phyloP scores from a whole-genome alignment of 805 yeast genomes.

The Torulaspora gathmanii region DNA sequence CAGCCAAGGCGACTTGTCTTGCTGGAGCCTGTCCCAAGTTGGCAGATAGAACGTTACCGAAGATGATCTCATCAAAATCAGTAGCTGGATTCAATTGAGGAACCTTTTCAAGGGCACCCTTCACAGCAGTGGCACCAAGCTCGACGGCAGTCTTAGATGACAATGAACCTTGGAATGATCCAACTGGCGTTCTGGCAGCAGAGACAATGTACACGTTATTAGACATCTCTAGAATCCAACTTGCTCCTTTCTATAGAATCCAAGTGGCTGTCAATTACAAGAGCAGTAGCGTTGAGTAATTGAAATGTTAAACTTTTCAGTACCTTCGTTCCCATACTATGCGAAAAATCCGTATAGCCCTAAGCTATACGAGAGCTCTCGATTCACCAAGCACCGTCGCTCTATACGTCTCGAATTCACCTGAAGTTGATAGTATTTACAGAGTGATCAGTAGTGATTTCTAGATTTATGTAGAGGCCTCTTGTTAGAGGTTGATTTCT shows the following conservation, averaged over 20 bases:
- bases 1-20: constrained; percentile 88
- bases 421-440: neutral
- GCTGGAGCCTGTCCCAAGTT: constrained; percentile 97
- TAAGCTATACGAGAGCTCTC: neutral
- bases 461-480: neutral
- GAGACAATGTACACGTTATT: constrained; percentile 79
- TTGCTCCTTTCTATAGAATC: neutral
- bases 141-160: constrained; percentile 74
- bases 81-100: constrained; percentile 67
- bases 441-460: neutral
- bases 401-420: constrained; percentile 1
- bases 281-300: neutral
- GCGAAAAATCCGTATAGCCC: neutral
- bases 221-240: constrained; percentile 26
- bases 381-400: neutral
- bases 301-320: neutral
- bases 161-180: constrained; percentile 84
- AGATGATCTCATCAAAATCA: constrained; percentile 81
- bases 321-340: neutral
- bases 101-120: constrained; percentile 76
- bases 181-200: constrained; percentile 92
- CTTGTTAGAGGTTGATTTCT: neutral
- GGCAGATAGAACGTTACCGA: constrained; percentile 91
- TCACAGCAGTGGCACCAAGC: constrained; percentile 89
- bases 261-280: neutral